Evolutionary conservation across 179 eudicot species (phyloP), one percentile per base, ranked within the genome.

Genomic region (Silene coronaria): DNA sequence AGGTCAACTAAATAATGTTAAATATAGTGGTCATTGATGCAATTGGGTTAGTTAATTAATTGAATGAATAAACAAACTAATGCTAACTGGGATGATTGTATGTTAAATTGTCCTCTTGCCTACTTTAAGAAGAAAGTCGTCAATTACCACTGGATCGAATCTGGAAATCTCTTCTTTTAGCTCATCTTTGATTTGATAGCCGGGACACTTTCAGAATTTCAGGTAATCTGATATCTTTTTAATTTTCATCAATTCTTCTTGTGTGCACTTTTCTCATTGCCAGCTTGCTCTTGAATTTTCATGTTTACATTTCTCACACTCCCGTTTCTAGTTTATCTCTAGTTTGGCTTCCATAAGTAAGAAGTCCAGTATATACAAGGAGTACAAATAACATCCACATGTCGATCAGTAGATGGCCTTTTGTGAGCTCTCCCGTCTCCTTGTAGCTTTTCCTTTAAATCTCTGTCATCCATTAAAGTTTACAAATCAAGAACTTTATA

Each of bases 201-300:
- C 4, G 27, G 9, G 45, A 64, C 69, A 16, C 12, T 64, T 64
- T 64, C 13, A 38, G 71, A 68, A 57, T 68, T 68, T 38, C 53
- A 38, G 71, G 71, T 68, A 68, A 14, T 68, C 42, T 22, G 10
- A 68, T 68, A 68, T 9, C 4, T 36, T 68, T 68, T 12, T 68
- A n/a, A 36, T 7, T 36, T 30, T 34, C n/a, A 2, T 66, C 23
- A 34, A 32, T 14, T 32, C 5, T 30, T 61, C 32, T 11, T 24
- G 5, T 13, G 0, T 21, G 0, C 7, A 7, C 63, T 3, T 59
- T 59, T 21, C 27, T 59, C 26, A 6, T 4, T 57, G 24, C 63
- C 62, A 58, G 16, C 59, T 55, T 55, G 59, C 59, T 64, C 22
- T 16, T 16, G 30, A 16, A 13, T 32, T 16, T 10, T 38, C 28